A percentile compares a stretch with the other conserved stretches of the same genome.
These are phyloP conservation scores for Vicia sativa DNA, from an alignment of 306 rosid genomes.

Conservation along the genomic window DNA sequence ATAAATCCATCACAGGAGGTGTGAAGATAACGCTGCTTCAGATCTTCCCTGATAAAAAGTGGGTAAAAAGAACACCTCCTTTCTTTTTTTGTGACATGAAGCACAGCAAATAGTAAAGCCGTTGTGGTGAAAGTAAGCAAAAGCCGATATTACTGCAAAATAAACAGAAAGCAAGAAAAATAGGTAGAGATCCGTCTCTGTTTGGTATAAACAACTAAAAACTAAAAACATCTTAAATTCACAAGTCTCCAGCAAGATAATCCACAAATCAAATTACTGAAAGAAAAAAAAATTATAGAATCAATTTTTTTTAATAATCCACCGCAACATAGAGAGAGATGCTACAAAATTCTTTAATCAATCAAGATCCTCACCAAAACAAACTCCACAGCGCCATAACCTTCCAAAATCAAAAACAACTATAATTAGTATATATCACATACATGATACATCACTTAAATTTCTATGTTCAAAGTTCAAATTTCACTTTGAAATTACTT, in stretches of 20 bases:
- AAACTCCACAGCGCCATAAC: constrained; percentile 78
- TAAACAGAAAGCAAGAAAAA: constrained; percentile 61
- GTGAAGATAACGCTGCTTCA: constrained; percentile 75
- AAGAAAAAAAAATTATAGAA: no score
- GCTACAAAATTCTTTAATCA: constrained; percentile 70
- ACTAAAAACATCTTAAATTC: constrained; percentile 49
- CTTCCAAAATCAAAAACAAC: constrained; percentile 50
- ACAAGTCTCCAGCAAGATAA: constrained; percentile 22
- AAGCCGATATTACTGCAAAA: constrained; percentile 78
- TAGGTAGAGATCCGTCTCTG: constrained; percentile 88
- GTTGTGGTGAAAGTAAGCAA: constrained; percentile 51
- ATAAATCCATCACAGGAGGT: constrained; percentile 66
- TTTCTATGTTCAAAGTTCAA: not conserved
- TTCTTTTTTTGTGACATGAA: constrained; percentile 50
- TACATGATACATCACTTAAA: constrained; percentile 29
- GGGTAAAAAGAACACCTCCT: constrained; percentile 58
- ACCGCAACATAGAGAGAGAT: constrained; percentile 53
- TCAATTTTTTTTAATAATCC: constrained; percentile 47
- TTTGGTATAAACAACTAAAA: constrained; percentile 38
- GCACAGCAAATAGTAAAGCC: constrained; percentile 49
- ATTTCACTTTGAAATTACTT: constrained; percentile 19
- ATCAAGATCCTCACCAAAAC: constrained; percentile 95
- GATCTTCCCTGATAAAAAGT: constrained; percentile 73
- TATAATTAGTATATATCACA: constrained; percentile 27
- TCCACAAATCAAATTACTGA: constrained; percentile 11